These are phyloP conservation scores for Elsinoe arachidis DNA, from an alignment of 2,329 filamentous ascomycete species.

Conservation along the genomic window DNA sequence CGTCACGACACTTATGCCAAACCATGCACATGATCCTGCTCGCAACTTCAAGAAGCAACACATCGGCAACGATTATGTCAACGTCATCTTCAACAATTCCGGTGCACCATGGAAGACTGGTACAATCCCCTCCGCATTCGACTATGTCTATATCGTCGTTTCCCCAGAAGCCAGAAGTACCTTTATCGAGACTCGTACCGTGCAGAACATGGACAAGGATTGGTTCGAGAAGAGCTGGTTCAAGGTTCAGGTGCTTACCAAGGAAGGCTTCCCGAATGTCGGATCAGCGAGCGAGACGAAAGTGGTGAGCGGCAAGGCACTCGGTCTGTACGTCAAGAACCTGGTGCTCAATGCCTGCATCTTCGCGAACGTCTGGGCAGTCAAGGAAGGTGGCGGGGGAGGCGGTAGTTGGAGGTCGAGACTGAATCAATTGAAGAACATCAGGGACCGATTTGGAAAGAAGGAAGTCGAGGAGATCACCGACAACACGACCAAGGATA, in stretches of 20 bases:
- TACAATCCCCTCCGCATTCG: constrained; percentile 90
- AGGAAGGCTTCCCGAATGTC: constrained; percentile 81
- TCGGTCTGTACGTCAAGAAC: constrained; percentile 79
- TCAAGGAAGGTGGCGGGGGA: constrained; percentile 50
- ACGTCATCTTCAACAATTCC: constrained; percentile 96
- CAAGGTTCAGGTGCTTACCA: constrained; percentile 80
- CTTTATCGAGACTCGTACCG: constrained; percentile 56
- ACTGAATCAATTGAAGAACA: constrained; percentile 70
- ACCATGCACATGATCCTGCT: constrained; percentile 64
- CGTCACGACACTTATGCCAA: constrained; percentile 93
- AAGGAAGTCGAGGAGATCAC: background rate
- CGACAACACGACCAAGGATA: background rate
- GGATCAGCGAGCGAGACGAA: constrained; percentile 85
- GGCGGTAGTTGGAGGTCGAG: constrained; percentile 84
- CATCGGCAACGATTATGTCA: constrained; percentile 96
- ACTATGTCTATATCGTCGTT: constrained; percentile 94
- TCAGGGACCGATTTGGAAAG: constrained; percentile 53
- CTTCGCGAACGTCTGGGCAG: constrained; percentile 85
- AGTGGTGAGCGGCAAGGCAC: constrained; percentile 71
- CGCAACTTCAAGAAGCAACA: constrained; percentile 79
- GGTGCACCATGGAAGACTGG: constrained; percentile 78
- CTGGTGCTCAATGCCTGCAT: constrained; percentile 89
- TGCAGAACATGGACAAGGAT: constrained; percentile 33
- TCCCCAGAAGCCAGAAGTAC: constrained; percentile 73
- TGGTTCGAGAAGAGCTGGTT: constrained; percentile 46